A percentile compares a stretch with the other conserved stretches of the same genome.
Conservation (phyloP, 441 rosid species). For the Lepidium campestre region DNA sequence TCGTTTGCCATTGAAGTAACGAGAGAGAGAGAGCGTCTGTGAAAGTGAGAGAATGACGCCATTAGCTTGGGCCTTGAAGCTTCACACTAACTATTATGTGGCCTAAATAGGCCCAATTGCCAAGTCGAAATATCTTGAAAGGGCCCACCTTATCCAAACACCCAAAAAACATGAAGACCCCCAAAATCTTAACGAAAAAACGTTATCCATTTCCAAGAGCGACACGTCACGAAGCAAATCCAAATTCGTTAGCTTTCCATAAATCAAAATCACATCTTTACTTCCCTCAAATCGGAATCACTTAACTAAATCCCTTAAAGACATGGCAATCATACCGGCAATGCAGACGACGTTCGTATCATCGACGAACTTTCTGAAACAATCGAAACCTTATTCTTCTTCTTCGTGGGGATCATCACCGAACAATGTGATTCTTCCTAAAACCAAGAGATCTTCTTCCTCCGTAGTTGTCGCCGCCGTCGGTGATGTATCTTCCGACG, state of each 20-base stretch:
- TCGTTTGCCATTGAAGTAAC: conserved; percentile 50
- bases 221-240: conserved; percentile 25
- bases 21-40: background rate
- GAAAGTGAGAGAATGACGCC: background rate
- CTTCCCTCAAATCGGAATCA: background rate
- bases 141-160: conserved; percentile 21
- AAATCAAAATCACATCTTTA: background rate
- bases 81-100: background rate
- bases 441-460: conserved; percentile 27
- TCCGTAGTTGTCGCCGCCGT: conserved; percentile 63
- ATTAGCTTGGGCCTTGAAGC: background rate
- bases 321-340: conserved; percentile 44
- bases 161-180: background rate
- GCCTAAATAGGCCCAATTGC: background rate
- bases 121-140: background rate
- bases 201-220: conserved; percentile 19
- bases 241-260: background rate
- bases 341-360: conserved; percentile 30
- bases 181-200: background rate
- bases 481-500: conserved; percentile 84
- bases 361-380: conserved; percentile 30
- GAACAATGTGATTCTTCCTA: conserved; percentile 21
- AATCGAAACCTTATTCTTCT: conserved; percentile 9
- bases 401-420: conserved; percentile 14
- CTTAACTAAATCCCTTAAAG: background rate